Evolutionary conservation across 2,329 filamentous ascomycete species (phyloP).

Genomic region (Penicillium sp.): DNA sequence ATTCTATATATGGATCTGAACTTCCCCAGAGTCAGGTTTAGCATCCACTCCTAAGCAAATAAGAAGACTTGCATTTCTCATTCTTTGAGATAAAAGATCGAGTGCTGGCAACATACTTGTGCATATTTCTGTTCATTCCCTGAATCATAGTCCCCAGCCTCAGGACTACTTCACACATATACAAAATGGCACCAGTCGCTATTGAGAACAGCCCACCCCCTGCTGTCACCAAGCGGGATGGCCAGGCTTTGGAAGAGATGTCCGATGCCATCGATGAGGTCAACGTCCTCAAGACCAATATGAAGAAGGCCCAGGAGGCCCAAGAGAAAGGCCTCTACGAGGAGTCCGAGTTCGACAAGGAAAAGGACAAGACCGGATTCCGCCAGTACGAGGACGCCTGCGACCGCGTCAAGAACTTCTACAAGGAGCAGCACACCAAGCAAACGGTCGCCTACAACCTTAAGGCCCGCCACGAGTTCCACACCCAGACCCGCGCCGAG

Average conservation of each 20-base stretch:
- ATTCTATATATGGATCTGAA: constrained; percentile 19
- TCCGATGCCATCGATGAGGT: constrained; percentile 62
- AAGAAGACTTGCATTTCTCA: constrained; percentile 1
- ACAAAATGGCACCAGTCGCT: constrained; percentile 34
- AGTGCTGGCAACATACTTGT: not conserved
- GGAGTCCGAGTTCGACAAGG: constrained; percentile 67
- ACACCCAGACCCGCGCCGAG: constrained; percentile 66
- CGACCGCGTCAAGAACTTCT: constrained; percentile 84
- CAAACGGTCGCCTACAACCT: constrained; percentile 71
- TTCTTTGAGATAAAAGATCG: not conserved
- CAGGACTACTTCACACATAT: not conserved
- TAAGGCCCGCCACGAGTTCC: constrained; percentile 71
- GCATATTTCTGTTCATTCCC: not conserved
- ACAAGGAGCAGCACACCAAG: constrained; percentile 68
- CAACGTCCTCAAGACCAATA: constrained; percentile 59
- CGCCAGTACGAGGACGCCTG: constrained; percentile 81
- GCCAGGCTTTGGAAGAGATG: constrained; percentile 58
- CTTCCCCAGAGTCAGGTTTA: not conserved
- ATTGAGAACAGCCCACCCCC: constrained; percentile 23
- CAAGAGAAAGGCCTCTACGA: constrained; percentile 46
- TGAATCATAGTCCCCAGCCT: not conserved
- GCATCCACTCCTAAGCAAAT: not conserved
- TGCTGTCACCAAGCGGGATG: constrained; percentile 50
- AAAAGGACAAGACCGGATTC: constrained; percentile 79
- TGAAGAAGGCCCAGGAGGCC: constrained; percentile 47